phyloP scores from a whole-genome alignment of 495 filamentous ascomycete species.

The Aspergillus cristatus region DNA sequence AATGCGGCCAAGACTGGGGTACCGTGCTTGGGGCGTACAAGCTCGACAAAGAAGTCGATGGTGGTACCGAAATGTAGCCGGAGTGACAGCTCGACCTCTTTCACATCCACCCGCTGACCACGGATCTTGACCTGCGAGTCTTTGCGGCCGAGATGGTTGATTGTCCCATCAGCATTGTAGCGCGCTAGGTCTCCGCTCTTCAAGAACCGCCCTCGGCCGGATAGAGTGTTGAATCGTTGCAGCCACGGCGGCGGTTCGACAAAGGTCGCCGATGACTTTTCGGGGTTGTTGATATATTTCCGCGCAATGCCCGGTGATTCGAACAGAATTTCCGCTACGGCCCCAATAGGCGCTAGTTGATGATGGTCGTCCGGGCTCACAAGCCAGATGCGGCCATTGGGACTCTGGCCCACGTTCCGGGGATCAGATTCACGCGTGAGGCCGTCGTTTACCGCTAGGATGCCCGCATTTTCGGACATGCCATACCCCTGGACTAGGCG shows the following conservation, averaged over 20 bases:
- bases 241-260: not conserved
- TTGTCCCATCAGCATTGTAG: constrained; percentile 2
- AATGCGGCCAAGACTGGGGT: constrained; percentile 6
- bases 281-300: not conserved
- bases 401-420: not conserved
- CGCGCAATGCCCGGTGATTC: not conserved
- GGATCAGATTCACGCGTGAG: not conserved
- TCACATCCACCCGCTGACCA: constrained; percentile 32
- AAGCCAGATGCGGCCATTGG: not conserved
- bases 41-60: constrained; percentile 1
- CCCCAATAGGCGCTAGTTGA: not conserved
- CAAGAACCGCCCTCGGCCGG: not conserved
- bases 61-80: constrained; percentile 1
- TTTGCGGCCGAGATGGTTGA: constrained; percentile 7
- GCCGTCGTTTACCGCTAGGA: not conserved
- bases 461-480: too few relatives aligned
- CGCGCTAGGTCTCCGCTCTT: constrained; percentile 1
- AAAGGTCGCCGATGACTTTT: not conserved
- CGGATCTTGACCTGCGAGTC: constrained; percentile 8
- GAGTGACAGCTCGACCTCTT: constrained; percentile 26
- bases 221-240: not conserved
- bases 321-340: not conserved
- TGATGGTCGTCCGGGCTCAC: not conserved
- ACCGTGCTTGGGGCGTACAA: not conserved
- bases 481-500: not conserved